Evolutionary conservation across 768 basidiomycete genomes (phyloP).

Genomic region (Amanita muscaria): DNA sequence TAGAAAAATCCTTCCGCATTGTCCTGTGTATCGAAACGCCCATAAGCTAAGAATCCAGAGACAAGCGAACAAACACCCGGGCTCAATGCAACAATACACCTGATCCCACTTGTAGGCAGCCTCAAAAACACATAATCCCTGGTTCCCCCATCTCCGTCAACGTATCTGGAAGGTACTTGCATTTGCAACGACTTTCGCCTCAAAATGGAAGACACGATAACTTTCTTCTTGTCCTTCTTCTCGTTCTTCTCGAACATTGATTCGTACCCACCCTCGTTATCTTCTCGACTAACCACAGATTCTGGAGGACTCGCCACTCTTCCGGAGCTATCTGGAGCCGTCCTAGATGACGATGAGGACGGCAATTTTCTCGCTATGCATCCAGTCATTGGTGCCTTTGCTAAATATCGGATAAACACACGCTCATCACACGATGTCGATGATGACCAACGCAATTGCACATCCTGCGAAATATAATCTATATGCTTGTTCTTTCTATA

Average conservation of each 20-base stretch:
- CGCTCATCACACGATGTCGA: no score
- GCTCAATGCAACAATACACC: conserved; percentile 76
- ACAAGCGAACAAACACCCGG: background rate
- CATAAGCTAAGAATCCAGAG: background rate
- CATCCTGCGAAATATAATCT: no score
- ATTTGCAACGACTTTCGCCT: conserved; percentile 66
- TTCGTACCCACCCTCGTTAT: conserved; percentile 78
- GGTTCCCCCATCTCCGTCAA: conserved; percentile 95
- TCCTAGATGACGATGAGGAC: background rate
- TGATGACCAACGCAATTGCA: no score
- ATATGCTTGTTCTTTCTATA: no score
- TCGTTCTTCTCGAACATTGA: conserved; percentile 75
- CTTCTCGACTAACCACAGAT: conserved; percentile 55
- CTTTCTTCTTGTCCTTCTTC: conserved; percentile 48
- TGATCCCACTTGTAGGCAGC: conserved; percentile 66
- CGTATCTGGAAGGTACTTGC: conserved; percentile 75
- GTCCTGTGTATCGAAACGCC: conserved; percentile 60
- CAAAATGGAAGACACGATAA: conserved; percentile 50
- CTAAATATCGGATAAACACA: no score
- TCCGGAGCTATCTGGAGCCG: conserved; percentile 14
- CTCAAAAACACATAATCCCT: conserved; percentile 90
- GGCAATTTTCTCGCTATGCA: no score
- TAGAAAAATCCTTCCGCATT: conserved; percentile 93
- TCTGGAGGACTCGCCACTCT: conserved; percentile 50
- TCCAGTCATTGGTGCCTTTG: no score